Evolutionary conservation across 176 grass and related monocot species (phyloP).

Genomic region (Miscanthus lutarioriparius): DNA sequence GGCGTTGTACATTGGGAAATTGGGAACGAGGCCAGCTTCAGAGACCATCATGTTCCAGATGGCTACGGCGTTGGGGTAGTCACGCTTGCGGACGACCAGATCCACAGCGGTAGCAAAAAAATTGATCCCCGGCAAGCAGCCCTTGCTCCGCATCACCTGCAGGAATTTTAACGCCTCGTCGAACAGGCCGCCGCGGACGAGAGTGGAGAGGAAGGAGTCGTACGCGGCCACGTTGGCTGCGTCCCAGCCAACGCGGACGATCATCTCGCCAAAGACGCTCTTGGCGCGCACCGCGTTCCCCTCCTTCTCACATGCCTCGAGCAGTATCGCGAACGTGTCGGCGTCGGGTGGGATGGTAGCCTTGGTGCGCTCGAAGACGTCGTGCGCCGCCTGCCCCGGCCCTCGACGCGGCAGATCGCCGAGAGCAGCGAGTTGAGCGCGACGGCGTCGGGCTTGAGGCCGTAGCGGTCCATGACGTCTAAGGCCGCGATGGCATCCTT

Average conservation of each 20-base stretch:
- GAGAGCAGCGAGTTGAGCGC: slow-evolving; percentile 81
- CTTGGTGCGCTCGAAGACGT: slow-evolving; percentile 62
- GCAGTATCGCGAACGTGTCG: slow-evolving; percentile 78
- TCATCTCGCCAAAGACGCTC: slow-evolving; percentile 73
- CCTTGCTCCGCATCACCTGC: slow-evolving; percentile 62
- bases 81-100: slow-evolving; percentile 31
- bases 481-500: slow-evolving; percentile 67
- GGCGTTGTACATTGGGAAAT: slow-evolving; percentile 58
- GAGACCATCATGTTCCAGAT: slow-evolving; percentile 75
- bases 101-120: slow-evolving; percentile 61
- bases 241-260: slow-evolving; percentile 64
- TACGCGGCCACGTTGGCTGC: slow-evolving; percentile 43
- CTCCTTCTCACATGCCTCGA: slow-evolving; percentile 81
- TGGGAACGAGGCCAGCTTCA: slow-evolving; percentile 54
- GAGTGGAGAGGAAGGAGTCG: slow-evolving; percentile 70
- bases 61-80: slow-evolving; percentile 28
- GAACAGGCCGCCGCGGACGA: slow-evolving; percentile 43
- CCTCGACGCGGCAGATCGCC: slow-evolving; percentile 57
- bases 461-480: slow-evolving; percentile 66
- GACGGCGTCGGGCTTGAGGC: slow-evolving; percentile 47
- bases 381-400: slow-evolving; percentile 39
- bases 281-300: slow-evolving; percentile 50
- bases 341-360: slow-evolving; percentile 45
- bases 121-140: slow-evolving; percentile 65
- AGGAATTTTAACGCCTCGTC: slow-evolving; percentile 63